Conservation (phyloP, 306 rosid genomes). For the Trichosanthes cucumerina region DNA sequence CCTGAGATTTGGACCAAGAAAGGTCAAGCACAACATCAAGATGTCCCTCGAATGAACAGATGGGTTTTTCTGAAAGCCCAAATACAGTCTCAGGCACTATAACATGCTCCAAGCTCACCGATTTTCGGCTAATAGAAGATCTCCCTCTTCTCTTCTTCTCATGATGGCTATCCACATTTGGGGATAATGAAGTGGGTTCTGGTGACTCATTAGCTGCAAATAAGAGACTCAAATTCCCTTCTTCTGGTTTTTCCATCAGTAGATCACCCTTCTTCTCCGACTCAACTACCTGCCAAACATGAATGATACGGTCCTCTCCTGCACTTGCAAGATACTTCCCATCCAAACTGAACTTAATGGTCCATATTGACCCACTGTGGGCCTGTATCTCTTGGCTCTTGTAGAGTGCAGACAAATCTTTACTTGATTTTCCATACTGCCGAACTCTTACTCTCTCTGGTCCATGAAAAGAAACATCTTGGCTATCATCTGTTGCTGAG, state of each 20-base stretch:
- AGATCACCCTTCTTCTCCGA: conserved; percentile 76
- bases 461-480: conserved; percentile 68
- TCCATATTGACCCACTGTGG: conserved; percentile 87
- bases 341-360: conserved; percentile 88
- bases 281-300: conserved; percentile 88
- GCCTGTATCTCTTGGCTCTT: conserved; percentile 96
- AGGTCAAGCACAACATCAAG: conserved; percentile 83
- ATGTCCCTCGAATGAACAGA: conserved; percentile 84
- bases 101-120: conserved; percentile 66
- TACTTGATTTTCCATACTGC: conserved; percentile 81
- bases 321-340: conserved; percentile 97
- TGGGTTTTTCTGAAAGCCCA: conserved; percentile 76
- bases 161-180: conserved; percentile 34
- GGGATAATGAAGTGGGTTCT: conserved; percentile 45
- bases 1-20: conserved; percentile 99
- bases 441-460: conserved; percentile 80
- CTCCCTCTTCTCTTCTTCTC: conserved; percentile 89
- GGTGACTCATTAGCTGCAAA: conserved; percentile 64
- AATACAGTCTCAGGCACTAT: conserved; percentile 65
- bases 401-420: conserved; percentile 62
- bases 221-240: conserved; percentile 45
- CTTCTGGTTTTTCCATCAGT: conserved; percentile 57
- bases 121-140: conserved; percentile 62
- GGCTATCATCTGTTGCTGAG: conserved; percentile 96
- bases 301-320: conserved; percentile 92